These are phyloP conservation scores for Arachis stenosperma DNA, from an alignment of 306 rosid species.

Conservation along the genomic window DNA sequence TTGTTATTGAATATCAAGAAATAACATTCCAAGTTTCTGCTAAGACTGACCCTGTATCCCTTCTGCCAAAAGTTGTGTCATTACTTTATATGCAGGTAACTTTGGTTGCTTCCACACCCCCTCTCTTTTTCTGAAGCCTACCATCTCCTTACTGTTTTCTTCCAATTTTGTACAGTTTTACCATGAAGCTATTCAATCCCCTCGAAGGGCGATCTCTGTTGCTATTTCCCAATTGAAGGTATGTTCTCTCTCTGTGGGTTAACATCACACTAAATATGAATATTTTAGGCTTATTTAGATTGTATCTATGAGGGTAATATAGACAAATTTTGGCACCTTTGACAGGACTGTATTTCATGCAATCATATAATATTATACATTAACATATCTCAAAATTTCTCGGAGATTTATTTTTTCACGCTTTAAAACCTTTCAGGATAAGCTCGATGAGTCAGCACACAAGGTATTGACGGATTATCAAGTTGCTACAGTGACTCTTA, in stretches of 20 bases:
- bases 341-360: not conserved
- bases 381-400: not conserved
- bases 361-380: not conserved
- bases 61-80: slow-evolving; percentile 92
- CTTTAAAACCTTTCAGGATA: slow-evolving; percentile 64
- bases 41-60: slow-evolving; percentile 81
- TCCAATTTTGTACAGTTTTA: slow-evolving; percentile 58
- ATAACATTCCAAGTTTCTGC: slow-evolving; percentile 85
- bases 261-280: not conserved
- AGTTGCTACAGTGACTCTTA: slow-evolving; percentile 79
- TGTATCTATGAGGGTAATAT: not conserved
- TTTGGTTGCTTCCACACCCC: slow-evolving; percentile 16
- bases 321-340: not conserved
- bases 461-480: slow-evolving; percentile 84
- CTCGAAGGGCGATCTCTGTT: slow-evolving; percentile 95
- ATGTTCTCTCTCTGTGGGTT: not conserved
- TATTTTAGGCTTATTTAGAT: slow-evolving; percentile 20
- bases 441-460: slow-evolving; percentile 73
- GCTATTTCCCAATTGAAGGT: slow-evolving; percentile 86
- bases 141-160: not conserved
- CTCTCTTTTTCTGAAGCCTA: not conserved
- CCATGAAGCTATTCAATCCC: slow-evolving; percentile 99
- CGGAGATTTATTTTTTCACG: slow-evolving; percentile 14
- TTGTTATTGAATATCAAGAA: slow-evolving; percentile 60
- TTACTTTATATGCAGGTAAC: slow-evolving; percentile 84